Percentiles rank a stretch among this genome's conserved stretches.
phyloP scores from a whole-genome alignment of 169 alveolate genomes.

The Pseudocohnilembus persalinus region DNA sequence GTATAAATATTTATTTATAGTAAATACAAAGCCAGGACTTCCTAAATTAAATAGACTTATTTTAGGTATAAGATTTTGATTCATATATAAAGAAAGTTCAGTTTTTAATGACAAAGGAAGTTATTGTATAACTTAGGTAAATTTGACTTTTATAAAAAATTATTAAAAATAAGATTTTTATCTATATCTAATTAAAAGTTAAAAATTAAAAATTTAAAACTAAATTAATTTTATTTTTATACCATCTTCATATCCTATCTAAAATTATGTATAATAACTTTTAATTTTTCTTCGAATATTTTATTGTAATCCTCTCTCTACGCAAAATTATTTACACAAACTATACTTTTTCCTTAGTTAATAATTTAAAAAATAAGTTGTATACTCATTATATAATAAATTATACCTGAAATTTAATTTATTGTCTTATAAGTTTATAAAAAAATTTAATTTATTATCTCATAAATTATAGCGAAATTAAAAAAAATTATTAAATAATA shows the following conservation, averaged over 20 bases:
- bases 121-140: slow-evolving; percentile 25
- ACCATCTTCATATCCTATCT: neutral
- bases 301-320: neutral
- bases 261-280: neutral
- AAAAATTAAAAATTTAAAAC: neutral
- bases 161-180: too few species aligned
- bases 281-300: neutral
- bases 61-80: slow-evolving; percentile 39
- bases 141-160: neutral
- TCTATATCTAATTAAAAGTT: too few species aligned
- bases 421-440: too few species aligned
- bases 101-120: slow-evolving; percentile 43
- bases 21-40: slow-evolving; percentile 41
- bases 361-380: neutral
- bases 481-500: too few species aligned
- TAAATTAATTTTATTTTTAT: too few species aligned
- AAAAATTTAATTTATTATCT: too few species aligned
- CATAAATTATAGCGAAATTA: too few species aligned
- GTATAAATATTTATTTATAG: slow-evolving; percentile 23
- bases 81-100: slow-evolving; percentile 43
- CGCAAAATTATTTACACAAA: neutral
- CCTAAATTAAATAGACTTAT: slow-evolving; percentile 52
- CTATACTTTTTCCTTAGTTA: neutral
- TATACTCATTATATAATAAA: too few species aligned
- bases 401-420: too few species aligned